Conservation (phyloP, 1,284 basidiomycete genomes). For the Mrakiaceae sp. region DNA sequence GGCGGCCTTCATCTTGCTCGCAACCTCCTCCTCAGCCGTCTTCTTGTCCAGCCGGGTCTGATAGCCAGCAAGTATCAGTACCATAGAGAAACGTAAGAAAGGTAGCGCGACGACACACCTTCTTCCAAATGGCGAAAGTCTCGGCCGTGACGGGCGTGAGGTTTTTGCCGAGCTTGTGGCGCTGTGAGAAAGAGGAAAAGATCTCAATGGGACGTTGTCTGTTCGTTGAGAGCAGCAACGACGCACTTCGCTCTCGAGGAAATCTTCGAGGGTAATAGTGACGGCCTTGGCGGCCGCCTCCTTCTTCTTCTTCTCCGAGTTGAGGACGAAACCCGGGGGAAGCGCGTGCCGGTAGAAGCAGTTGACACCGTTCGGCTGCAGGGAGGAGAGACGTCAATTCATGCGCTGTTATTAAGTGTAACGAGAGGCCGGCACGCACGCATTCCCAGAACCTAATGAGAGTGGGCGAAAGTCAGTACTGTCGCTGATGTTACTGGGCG, state of each 20-base stretch:
- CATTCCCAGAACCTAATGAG: not conserved
- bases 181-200: constrained; percentile 38
- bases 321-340: constrained; percentile 89
- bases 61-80: not conserved
- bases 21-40: constrained; percentile 68
- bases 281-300: constrained; percentile 81
- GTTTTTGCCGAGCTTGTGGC: constrained; percentile 85
- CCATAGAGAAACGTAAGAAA: not conserved
- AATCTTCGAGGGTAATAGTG: constrained; percentile 87
- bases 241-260: constrained; percentile 86
- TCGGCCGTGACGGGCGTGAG: constrained; percentile 94
- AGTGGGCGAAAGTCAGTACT: constrained; percentile 3
- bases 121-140: constrained; percentile 89
- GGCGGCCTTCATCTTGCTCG: constrained; percentile 72
- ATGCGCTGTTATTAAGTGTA: not conserved
- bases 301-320: constrained; percentile 74
- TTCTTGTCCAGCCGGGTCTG: constrained; percentile 80
- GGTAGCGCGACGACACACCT: constrained; percentile 24
- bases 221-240: not conserved
- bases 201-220: not conserved
- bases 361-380: constrained; percentile 41
- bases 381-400: not conserved
- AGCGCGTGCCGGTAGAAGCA: constrained; percentile 95
- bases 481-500: not conserved
- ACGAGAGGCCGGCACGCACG: not conserved